Conservation (phyloP, 495 filamentous ascomycete species). For the Cetradonia linearis region DNA sequence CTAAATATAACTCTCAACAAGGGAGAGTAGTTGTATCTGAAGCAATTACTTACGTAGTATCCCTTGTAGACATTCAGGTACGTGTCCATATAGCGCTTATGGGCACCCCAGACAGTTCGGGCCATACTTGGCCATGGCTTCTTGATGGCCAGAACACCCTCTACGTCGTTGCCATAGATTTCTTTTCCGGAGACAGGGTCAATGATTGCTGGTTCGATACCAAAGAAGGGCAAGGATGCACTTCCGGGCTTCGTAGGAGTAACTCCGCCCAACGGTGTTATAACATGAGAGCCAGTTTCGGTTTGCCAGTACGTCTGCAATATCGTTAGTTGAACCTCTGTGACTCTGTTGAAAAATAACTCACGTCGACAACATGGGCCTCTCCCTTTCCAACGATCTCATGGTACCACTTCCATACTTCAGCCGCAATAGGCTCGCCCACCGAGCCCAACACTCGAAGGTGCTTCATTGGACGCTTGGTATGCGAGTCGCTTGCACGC, state of each 20-base stretch:
- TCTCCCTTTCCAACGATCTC: constrained; percentile 90
- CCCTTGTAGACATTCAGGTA: constrained; percentile 98
- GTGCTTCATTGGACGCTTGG: constrained; percentile 78
- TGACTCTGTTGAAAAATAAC: constrained; percentile 23
- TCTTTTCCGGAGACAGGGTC: constrained; percentile 93
- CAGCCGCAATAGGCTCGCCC: constrained; percentile 94
- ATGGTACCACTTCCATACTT: constrained; percentile 99
- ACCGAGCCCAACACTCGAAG: constrained; percentile 91
- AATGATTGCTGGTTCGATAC: constrained; percentile 95
- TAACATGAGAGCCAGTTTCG: constrained; percentile 91
- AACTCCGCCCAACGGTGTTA: constrained; percentile 46
- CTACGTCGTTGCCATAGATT: constrained; percentile 91
- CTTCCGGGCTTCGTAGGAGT: constrained; percentile 49
- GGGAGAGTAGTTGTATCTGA: not conserved
- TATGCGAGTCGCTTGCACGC: constrained; percentile 85
- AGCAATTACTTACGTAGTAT: constrained; percentile 66
- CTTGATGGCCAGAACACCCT: constrained; percentile 96
- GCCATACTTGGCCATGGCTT: constrained; percentile 99
- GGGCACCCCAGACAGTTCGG: constrained; percentile 93
- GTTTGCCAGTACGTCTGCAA: constrained; percentile 98
- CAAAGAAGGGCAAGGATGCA: constrained; percentile 70
- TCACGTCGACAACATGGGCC: constrained; percentile 88
- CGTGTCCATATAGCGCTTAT: constrained; percentile 98
- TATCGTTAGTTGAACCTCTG: constrained; percentile 10
- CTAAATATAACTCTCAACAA: constrained; percentile 38